phyloP scores from a whole-genome alignment of 306 rosid genomes.

The Fragaria nilgerrensis region DNA sequence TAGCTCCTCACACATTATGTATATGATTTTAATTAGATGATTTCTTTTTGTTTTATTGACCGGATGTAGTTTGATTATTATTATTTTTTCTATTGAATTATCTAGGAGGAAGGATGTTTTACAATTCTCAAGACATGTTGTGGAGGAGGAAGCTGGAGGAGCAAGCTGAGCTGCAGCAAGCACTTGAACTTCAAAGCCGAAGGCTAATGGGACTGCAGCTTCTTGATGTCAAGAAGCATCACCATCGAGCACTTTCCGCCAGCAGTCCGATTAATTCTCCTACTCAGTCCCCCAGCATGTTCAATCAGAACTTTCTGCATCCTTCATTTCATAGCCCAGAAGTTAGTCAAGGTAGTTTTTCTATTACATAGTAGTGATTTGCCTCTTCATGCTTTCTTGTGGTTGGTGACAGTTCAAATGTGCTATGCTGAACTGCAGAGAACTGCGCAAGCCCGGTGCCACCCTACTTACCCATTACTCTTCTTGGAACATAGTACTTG shows the following conservation, averaged over 20 bases:
- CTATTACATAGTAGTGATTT: background rate
- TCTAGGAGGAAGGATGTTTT: conserved; percentile 78
- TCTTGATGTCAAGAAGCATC: conserved; percentile 83
- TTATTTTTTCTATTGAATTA: background rate
- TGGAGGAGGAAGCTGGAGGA: conserved; percentile 94
- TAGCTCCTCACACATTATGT: too few species aligned
- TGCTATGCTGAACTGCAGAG: conserved; percentile 43
- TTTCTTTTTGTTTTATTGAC: background rate
- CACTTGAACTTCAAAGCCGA: conserved; percentile 83
- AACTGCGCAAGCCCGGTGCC: conserved; percentile 34
- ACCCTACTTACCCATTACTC: background rate
- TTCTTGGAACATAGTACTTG: too few species aligned
- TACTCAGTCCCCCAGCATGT: conserved; percentile 56
- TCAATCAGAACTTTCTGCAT: conserved; percentile 43
- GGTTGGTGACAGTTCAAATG: background rate
- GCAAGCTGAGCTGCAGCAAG: conserved; percentile 86
- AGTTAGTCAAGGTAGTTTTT: conserved; percentile 43
- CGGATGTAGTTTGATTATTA: background rate
- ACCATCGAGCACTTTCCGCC: conserved; percentile 60
- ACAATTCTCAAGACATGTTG: conserved; percentile 72
- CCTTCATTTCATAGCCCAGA: conserved; percentile 58
- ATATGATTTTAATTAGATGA: background rate
- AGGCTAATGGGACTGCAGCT: conserved; percentile 86
- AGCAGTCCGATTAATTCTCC: conserved; percentile 83
- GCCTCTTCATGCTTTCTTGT: background rate